Base-by-base conservation (phyloP, 306 rosid species). In the Quercus aquifolioides region DNA sequence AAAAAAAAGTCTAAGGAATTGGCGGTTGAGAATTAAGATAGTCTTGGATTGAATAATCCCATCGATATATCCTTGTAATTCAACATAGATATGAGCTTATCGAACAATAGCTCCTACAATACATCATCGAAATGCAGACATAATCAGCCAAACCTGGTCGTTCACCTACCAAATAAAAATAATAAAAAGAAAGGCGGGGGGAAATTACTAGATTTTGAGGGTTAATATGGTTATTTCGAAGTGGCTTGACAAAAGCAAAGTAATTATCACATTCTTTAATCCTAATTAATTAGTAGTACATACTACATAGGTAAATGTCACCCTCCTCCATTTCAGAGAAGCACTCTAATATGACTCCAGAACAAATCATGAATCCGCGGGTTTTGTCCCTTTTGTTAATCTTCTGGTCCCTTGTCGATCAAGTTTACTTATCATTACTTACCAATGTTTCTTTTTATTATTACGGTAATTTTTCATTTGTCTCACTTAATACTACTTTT, bases 131-230 rank as follows among this genome's bases (percentile, higher is more conserved):
- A 8, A 21, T 17, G n/a, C 13, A n/a, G 7, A n/a, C 6, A 41
- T 35, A 21, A 41, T 69, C 55, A 54, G n/a, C 35, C 51, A 49
- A 51, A 49, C 43, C 28, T 18, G 72, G 81, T 49, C 14, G 78
- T 71, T 74, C 83, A 82, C 62, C 81, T 26, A 71, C 81, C 78
- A 18, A 28, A 71, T 35, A 21, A 71, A 76, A 81, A 77, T 18
- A 58, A 19, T 1, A 7, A 20, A 3, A 33, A 20, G 1, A 13
- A 38, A 3, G 74, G 38, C 30, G 55, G 69, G 49, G 2, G 9
- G 1, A 15, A 15, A 15, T 10, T 26, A 4, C 13, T 41, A 31
- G 70, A 21, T 41, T 35, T 59, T 46, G 19, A 55, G 49, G 69
- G 74, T 9, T 52, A 6, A 11, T 43, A 60, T 59, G 62, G 69